Conservation (phyloP, 2,329 filamentous ascomycete species). For the Trichoderma endophyticum region DNA sequence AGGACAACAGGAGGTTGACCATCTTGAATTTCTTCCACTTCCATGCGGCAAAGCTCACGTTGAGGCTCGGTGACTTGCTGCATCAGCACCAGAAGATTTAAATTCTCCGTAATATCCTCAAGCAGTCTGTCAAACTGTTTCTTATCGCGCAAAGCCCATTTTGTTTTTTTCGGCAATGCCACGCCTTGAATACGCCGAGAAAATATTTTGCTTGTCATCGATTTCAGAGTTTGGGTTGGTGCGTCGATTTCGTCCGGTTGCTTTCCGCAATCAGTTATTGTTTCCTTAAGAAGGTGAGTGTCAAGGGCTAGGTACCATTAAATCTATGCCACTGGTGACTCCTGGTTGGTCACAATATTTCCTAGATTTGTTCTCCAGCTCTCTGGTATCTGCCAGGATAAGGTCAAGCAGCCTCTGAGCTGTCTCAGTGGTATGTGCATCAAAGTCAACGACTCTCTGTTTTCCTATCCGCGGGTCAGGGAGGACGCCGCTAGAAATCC, state of each 20-base stretch:
- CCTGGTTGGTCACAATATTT: not conserved
- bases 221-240: not conserved
- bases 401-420: not conserved
- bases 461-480: not conserved
- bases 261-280: not conserved
- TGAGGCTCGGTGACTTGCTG: not conserved
- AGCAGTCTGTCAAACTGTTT: not conserved
- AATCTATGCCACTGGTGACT: accelerated
- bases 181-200: not conserved
- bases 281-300: accelerated
- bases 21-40: not conserved
- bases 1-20: not conserved
- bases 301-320: not conserved
- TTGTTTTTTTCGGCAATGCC: not conserved
- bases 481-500: not conserved
- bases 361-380: not conserved
- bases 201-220: not conserved
- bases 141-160: not conserved
- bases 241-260: not conserved
- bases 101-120: not conserved
- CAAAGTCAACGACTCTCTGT: not conserved
- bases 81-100: not conserved
- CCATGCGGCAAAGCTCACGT: not conserved
- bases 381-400: not conserved
- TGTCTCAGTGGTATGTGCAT: not conserved